Evolutionary conservation across 345 rosid species (phyloP).

Genomic region (Microcos paniculata): DNA sequence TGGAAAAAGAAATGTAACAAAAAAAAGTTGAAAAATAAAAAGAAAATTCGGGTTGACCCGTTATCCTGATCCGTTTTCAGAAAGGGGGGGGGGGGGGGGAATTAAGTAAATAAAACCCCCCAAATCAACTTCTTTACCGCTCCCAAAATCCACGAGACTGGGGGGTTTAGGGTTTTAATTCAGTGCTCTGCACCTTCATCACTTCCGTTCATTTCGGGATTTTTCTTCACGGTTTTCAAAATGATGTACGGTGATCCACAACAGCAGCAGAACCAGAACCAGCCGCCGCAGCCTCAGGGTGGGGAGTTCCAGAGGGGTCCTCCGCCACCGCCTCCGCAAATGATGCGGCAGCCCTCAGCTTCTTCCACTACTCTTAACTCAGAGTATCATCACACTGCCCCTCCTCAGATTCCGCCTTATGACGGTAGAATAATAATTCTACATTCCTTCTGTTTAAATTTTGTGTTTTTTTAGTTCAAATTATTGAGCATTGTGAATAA

Average conservation of each 20-base stretch:
- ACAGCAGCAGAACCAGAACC: conserved; percentile 40
- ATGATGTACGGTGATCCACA: conserved; percentile 78
- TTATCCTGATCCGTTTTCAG: no score
- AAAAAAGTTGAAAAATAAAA: no score
- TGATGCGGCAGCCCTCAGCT: conserved; percentile 85
- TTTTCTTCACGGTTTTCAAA: conserved; percentile 6
- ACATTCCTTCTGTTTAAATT: neutral
- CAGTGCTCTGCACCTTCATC: neutral
- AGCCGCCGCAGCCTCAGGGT: conserved; percentile 23
- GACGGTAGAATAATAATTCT: conserved; percentile 35
- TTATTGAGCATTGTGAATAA: neutral
- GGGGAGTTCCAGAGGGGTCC: conserved; percentile 55
- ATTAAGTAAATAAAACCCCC: no score
- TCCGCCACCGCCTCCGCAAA: conserved; percentile 47
- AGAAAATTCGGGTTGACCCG: no score
- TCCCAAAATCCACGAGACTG: neutral
- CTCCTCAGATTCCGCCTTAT: conserved; percentile 27
- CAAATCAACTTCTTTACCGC: conserved; percentile 20
- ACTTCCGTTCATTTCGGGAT: neutral
- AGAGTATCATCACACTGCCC: conserved; percentile 58
- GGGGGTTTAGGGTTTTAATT: conserved; percentile 26
- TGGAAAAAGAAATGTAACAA: no score
- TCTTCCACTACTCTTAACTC: conserved; percentile 66
- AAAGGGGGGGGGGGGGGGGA: no score
- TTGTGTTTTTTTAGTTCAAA: neutral